Percentiles rank a stretch among this genome's conserved stretches.
These are phyloP conservation scores for Globisporangium nagaii DNA, from an alignment of 352 stramenopile species.

Conservation along the genomic window DNA sequence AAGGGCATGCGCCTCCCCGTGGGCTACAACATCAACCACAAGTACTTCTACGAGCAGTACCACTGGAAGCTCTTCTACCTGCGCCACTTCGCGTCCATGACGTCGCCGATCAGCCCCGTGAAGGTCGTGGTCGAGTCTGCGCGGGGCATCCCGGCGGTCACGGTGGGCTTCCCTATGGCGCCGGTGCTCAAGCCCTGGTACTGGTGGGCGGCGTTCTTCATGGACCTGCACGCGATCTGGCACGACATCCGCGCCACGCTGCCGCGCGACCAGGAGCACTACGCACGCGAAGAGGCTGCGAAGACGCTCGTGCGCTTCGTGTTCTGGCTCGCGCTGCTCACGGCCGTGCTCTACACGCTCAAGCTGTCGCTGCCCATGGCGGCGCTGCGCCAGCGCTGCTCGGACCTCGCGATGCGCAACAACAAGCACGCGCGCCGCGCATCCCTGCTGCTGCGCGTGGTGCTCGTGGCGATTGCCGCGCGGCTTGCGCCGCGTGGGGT, in stretches of 20 bases:
- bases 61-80: conserved; percentile 86
- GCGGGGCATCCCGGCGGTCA: conserved; percentile 67
- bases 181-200: conserved; percentile 87
- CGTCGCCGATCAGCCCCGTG: conserved; percentile 77
- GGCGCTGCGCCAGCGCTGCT: conserved; percentile 52
- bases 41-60: conserved; percentile 88
- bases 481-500: conserved; percentile 55
- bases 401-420: conserved; percentile 51
- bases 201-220: conserved; percentile 79
- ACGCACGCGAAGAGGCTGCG: conserved; percentile 57
- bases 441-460: conserved; percentile 53
- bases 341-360: conserved; percentile 48
- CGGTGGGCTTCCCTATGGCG: conserved; percentile 83
- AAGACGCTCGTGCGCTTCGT: conserved; percentile 65
- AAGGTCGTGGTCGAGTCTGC: conserved; percentile 84
- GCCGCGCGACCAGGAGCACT: conserved; percentile 58
- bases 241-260: conserved; percentile 80
- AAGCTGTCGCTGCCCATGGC: conserved; percentile 63
- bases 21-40: conserved; percentile 90
- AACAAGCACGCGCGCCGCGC: conserved; percentile 35
- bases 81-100: conserved; percentile 83
- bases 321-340: conserved; percentile 50
- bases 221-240: conserved; percentile 80
- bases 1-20: conserved; percentile 79
- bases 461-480: conserved; percentile 48